Evolutionary conservation across 73 alveolate species (phyloP).

Genomic region (Stentor coeruleus): DNA sequence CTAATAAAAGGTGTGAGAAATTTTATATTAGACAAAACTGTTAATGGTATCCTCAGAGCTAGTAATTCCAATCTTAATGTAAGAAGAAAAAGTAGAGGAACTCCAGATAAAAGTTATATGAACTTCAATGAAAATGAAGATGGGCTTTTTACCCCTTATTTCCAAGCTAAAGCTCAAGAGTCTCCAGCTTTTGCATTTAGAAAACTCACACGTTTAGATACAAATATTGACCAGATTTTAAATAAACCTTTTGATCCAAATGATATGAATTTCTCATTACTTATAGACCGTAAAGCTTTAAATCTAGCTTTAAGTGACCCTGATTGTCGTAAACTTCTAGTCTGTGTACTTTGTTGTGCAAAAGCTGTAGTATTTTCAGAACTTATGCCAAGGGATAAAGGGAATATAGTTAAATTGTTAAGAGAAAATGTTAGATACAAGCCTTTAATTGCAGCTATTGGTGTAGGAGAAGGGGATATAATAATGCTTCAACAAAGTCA

Average conservation of each 20-base stretch:
- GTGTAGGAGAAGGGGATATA: slow-evolving; percentile 84
- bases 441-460: slow-evolving; percentile 56
- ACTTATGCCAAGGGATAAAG: slow-evolving; percentile 66
- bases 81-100: too few species aligned
- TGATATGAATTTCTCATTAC: neutral
- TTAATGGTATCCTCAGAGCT: too few species aligned
- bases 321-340: neutral
- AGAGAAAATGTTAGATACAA: slow-evolving; percentile 36
- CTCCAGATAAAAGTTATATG: too few species aligned
- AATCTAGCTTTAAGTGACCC: neutral
- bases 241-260: neutral
- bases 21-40: neutral
- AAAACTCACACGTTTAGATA: neutral
- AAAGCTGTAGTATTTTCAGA: neutral
- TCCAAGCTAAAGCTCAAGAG: too few species aligned
- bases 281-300: slow-evolving; percentile 7
- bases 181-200: neutral
- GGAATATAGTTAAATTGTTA: slow-evolving; percentile 65
- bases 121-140: too few species aligned
- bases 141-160: too few species aligned
- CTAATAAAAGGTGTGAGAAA: neutral
- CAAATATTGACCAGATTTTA: neutral
- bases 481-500: slow-evolving; percentile 32
- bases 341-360: slow-evolving; percentile 4
- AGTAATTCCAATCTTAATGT: too few species aligned